Percentiles rank a stretch among this genome's conserved stretches.
These are phyloP conservation scores for Phaeotremella fagi DNA, from an alignment of 768 basidiomycete species.

Conservation along the genomic window DNA sequence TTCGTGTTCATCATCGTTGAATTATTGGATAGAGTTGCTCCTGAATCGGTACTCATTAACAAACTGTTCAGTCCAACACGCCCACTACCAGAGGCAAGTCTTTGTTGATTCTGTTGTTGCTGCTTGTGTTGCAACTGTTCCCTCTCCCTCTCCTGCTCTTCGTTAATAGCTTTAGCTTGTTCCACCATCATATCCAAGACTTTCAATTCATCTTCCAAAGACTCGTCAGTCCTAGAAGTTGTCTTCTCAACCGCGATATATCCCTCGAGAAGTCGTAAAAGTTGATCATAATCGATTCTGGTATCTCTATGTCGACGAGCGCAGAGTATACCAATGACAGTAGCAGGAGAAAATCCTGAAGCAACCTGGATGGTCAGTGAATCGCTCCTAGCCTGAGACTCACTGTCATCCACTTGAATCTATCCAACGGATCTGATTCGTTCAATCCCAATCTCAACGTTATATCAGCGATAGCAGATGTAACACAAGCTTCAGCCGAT, in stretches of 20 bases:
- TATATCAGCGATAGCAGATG: slow-evolving; percentile 22
- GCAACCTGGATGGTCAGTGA: slow-evolving; percentile 12
- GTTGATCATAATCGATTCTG: not conserved
- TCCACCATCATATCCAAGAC: slow-evolving; percentile 14
- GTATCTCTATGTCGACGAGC: slow-evolving; percentile 5
- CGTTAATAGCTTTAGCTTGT: slow-evolving; percentile 5
- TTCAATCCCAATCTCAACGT: slow-evolving; percentile 14
- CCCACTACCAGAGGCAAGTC: not conserved
- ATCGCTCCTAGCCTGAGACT: slow-evolving; percentile 1
- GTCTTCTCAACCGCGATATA: slow-evolving; percentile 18
- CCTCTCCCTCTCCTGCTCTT: not conserved
- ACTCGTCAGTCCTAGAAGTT: slow-evolving; percentile 13
- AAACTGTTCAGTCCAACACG: not conserved
- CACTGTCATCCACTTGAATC: slow-evolving; percentile 29
- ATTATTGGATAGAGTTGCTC: not conserved
- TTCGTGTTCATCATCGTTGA: not conserved
- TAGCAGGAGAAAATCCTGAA: slow-evolving; percentile 26
- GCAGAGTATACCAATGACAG: slow-evolving; percentile 25
- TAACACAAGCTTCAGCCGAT: slow-evolving; percentile 18
- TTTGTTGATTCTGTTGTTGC: not conserved
- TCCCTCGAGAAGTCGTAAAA: slow-evolving; percentile 7
- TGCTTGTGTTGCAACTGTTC: not conserved
- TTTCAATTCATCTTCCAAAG: slow-evolving; percentile 14
- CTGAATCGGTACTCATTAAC: not conserved
- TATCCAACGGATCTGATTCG: slow-evolving; percentile 15